Evolutionary conservation across 768 basidiomycete species (phyloP).

Genomic region (Mycena crocata): DNA sequence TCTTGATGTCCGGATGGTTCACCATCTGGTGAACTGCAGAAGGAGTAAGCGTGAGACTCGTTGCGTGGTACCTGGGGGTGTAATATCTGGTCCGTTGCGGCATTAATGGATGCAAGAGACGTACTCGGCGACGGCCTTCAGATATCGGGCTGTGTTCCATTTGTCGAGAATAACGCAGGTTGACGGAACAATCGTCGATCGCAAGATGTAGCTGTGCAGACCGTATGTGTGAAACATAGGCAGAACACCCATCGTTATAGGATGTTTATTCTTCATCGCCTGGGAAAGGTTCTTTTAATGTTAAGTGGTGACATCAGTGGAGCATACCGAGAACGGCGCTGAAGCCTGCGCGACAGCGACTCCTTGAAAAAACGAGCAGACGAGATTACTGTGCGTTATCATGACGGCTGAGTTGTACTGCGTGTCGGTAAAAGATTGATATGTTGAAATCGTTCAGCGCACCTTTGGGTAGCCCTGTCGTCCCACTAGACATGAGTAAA

Average conservation of each 20-base stretch:
- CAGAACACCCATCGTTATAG: slow-evolving; percentile 66
- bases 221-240: slow-evolving; percentile 80
- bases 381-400: slow-evolving; percentile 76
- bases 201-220: slow-evolving; percentile 64
- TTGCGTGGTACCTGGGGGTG: slow-evolving; percentile 64
- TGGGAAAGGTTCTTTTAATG: neutral
- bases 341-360: slow-evolving; percentile 43
- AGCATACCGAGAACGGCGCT: slow-evolving; percentile 53
- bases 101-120: slow-evolving; percentile 30
- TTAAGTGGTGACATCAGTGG: neutral
- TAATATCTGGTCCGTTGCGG: neutral
- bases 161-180: slow-evolving; percentile 67
- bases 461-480: slow-evolving; percentile 84
- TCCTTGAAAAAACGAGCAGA: slow-evolving; percentile 55
- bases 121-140: slow-evolving; percentile 70
- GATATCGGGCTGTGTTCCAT: slow-evolving; percentile 67
- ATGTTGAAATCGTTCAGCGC: neutral
- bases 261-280: slow-evolving; percentile 48
- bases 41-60: slow-evolving; percentile 64
- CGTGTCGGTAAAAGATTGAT: neutral
- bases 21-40: slow-evolving; percentile 75
- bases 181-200: slow-evolving; percentile 55
- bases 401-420: slow-evolving; percentile 67
- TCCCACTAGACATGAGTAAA: slow-evolving; percentile 82
- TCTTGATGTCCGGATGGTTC: slow-evolving; percentile 60